phyloP scores from a whole-genome alignment of 106 monocot species.

The Alisma plantagoaquatica region DNA sequence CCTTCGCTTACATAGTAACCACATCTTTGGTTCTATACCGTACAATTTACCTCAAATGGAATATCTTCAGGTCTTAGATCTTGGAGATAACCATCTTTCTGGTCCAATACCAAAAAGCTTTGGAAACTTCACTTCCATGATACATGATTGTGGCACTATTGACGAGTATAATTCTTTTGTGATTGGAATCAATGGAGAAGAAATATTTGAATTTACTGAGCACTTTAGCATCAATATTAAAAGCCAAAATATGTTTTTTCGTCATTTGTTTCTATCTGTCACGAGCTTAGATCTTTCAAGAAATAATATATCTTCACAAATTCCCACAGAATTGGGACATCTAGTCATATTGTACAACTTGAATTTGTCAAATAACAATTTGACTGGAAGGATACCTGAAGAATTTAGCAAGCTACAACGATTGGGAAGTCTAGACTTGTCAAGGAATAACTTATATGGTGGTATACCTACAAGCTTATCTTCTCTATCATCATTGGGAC shows the following conservation, averaged over 20 bases:
- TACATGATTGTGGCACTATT: not conserved
- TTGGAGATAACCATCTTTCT: slow-evolving; percentile 17
- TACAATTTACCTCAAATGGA: not conserved
- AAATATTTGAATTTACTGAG: not conserved
- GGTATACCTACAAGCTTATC: slow-evolving; percentile 19
- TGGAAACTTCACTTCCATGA: slow-evolving; percentile 20
- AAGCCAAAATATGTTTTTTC: not conserved
- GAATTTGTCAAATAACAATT: slow-evolving; percentile 21
- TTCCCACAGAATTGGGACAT: slow-evolving; percentile 10
- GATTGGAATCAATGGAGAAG: not conserved
- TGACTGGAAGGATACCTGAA: slow-evolving; percentile 14
- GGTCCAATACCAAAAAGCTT: slow-evolving; percentile 15
- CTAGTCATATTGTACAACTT: slow-evolving; percentile 5
- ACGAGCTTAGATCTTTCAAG: slow-evolving; percentile 21
- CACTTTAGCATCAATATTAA: too few relatives aligned
- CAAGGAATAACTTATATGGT: slow-evolving; percentile 16
- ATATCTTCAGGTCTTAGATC: slow-evolving; percentile 20
- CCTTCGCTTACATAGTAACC: slow-evolving; percentile 8
- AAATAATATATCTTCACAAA: slow-evolving; percentile 10
- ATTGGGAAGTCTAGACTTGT: slow-evolving; percentile 23
- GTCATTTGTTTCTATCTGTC: not conserved
- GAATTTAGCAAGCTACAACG: slow-evolving; percentile 1
- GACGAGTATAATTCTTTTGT: not conserved
- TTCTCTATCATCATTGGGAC: not conserved
- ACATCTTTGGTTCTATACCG: slow-evolving; percentile 6